Conservation (phyloP, 2,329 filamentous ascomycete species). For the Colletotrichum somersetense region DNA sequence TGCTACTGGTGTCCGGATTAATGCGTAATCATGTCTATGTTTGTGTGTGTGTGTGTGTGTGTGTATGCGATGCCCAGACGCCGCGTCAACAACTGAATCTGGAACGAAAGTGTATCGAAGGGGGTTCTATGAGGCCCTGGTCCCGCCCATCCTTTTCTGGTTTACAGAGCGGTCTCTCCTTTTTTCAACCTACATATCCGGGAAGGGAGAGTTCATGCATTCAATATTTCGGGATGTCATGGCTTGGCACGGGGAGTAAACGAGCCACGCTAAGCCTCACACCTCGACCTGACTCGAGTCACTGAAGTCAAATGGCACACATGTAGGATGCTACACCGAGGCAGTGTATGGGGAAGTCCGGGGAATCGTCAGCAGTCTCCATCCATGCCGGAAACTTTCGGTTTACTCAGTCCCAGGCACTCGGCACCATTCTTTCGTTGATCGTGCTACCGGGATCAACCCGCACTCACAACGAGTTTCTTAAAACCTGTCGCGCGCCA, state of each 20-base stretch:
- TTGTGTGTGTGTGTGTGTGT: background rate
- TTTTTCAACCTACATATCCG: background rate
- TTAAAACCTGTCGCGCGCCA: no score
- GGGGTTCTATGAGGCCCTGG: background rate
- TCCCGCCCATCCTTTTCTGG: background rate
- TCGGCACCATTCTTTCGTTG: background rate
- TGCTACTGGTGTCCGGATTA: no score
- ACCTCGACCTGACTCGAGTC: background rate
- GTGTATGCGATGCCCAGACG: background rate
- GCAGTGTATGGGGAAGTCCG: no score
- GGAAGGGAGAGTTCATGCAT: background rate
- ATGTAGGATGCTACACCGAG: background rate
- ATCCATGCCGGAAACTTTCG: background rate
- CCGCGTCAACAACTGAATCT: background rate
- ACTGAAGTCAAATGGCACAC: background rate
- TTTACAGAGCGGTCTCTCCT: background rate
- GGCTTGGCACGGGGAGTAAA: background rate
- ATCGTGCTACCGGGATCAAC: background rate
- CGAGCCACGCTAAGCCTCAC: background rate
- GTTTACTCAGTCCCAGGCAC: background rate
- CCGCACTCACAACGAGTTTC: background rate
- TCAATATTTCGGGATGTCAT: background rate
- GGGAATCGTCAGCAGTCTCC: background rate
- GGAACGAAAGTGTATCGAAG: background rate
- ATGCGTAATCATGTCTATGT: background rate